These are phyloP conservation scores for Hypoxylon fragiforme DNA, from an alignment of 495 filamentous ascomycete species.

Conservation along the genomic window DNA sequence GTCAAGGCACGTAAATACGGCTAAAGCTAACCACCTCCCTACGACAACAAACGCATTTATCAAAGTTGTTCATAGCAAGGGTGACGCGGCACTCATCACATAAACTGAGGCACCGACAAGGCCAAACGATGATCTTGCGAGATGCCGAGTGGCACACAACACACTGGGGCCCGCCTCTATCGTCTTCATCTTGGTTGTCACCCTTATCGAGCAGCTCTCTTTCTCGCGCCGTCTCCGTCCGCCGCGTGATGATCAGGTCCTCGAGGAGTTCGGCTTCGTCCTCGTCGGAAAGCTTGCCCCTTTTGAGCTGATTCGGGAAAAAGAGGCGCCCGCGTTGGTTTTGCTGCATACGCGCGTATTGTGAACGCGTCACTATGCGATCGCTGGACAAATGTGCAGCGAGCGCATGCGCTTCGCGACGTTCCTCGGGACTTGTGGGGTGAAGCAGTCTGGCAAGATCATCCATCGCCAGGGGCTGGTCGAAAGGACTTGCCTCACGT, in stretches of 20 bases:
- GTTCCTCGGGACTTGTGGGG: conserved; percentile 74
- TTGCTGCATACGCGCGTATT: conserved; percentile 67
- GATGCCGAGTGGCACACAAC: conserved; percentile 91
- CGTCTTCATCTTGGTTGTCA: conserved; percentile 72
- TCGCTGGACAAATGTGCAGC: conserved; percentile 74
- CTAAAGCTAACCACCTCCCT: conserved; percentile 84
- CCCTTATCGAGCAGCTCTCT: conserved; percentile 58
- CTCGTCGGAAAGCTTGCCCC: conserved; percentile 54
- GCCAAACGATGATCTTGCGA: conserved; percentile 92
- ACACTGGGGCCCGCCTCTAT: conserved; percentile 77
- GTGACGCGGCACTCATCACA: conserved; percentile 95
- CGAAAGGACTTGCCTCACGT: conserved; percentile 63
- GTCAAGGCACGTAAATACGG: conserved; percentile 85
- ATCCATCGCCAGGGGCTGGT: conserved; percentile 64
- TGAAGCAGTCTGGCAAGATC: conserved; percentile 82
- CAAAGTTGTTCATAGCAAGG: conserved; percentile 95
- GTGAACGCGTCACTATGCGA: conserved; percentile 78
- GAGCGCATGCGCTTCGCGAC: conserved; percentile 78
- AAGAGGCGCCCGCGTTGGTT: conserved; percentile 69
- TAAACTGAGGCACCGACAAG: conserved; percentile 88
- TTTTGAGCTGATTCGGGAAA: conserved; percentile 41
- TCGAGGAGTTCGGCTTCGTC: conserved; percentile 84
- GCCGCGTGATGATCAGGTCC: conserved; percentile 71
- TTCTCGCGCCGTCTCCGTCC: conserved; percentile 33
- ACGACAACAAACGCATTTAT: conserved; percentile 91